A percentile compares a stretch with the other conserved stretches of the same genome.
Conservation (phyloP, 257 asterid species). For the Datura wrightii region DNA sequence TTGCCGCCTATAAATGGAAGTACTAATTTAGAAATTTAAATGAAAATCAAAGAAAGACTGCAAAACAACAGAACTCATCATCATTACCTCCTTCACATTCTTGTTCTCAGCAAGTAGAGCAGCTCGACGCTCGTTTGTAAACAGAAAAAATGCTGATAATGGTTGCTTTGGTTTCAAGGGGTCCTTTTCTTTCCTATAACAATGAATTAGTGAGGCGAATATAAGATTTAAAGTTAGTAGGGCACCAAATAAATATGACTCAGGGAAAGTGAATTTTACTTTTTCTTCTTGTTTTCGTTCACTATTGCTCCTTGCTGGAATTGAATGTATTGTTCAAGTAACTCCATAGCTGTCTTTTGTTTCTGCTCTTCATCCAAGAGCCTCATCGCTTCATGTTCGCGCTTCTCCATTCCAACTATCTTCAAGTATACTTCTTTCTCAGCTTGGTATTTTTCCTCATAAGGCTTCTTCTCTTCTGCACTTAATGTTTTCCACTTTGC, state of each 20-base stretch:
- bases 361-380: constrained; percentile 90
- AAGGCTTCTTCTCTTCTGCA: constrained; percentile 86
- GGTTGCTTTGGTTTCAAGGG: constrained; percentile 93
- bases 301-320: constrained; percentile 66
- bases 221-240: background rate
- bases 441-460: constrained; percentile 76
- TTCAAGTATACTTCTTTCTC: constrained; percentile 83
- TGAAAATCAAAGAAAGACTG: background rate
- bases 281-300: constrained; percentile 62
- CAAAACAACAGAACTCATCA: background rate
- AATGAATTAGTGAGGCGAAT: background rate
- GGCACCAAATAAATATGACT: background rate
- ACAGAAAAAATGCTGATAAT: constrained; percentile 76
- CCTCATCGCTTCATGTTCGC: constrained; percentile 83
- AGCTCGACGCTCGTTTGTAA: constrained; percentile 68
- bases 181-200: constrained; percentile 81
- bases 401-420: constrained; percentile 70
- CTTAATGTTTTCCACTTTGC: constrained; percentile 77
- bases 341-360: constrained; percentile 84
- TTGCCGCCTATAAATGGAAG: constrained; percentile 55
- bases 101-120: constrained; percentile 65
- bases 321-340: constrained; percentile 87
- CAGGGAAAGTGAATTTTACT: constrained; percentile 43
- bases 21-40: background rate
- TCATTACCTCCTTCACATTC: constrained; percentile 65